Conservation (phyloP, 805 yeast genomes). For the Wickerhamiella australiensis region DNA sequence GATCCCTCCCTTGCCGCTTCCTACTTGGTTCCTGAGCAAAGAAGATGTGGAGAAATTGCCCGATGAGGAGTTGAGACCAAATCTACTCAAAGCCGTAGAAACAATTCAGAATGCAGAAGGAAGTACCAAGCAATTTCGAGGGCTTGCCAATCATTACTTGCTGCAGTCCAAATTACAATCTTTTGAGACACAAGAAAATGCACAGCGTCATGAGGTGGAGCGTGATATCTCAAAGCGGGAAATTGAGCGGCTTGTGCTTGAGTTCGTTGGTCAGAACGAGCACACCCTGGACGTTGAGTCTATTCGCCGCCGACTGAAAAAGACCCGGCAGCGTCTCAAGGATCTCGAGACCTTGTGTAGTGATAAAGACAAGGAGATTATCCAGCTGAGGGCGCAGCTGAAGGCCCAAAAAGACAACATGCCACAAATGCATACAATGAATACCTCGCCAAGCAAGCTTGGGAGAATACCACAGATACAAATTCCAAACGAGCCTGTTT, state of each 20-base stretch:
- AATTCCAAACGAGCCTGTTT: background rate
- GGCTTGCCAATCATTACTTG: constrained; percentile 19
- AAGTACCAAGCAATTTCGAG: constrained; percentile 21
- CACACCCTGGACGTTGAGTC: constrained; percentile 30
- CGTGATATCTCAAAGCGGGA: constrained; percentile 35
- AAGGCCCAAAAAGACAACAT: constrained; percentile 18
- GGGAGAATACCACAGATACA: constrained; percentile 2
- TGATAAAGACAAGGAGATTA: constrained; percentile 37
- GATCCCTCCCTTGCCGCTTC: constrained; percentile 22
- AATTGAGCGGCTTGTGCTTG: constrained; percentile 34
- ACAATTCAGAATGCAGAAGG: constrained; percentile 19
- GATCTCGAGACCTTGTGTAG: constrained; percentile 36
- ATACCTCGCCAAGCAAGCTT: constrained; percentile 12
- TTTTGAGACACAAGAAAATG: constrained; percentile 35
- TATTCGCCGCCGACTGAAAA: constrained; percentile 30
- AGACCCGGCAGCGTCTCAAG: constrained; percentile 33
- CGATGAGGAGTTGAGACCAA: constrained; percentile 13
- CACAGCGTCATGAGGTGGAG: constrained; percentile 39
- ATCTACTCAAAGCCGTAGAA: constrained; percentile 19
- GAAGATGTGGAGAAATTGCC: constrained; percentile 17
- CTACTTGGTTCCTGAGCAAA: constrained; percentile 16
- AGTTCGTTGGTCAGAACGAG: constrained; percentile 28
- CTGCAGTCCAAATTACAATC: constrained; percentile 34
- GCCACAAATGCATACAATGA: constrained; percentile 19
- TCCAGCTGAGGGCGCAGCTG: constrained; percentile 30